Evolutionary conservation across 2,329 filamentous ascomycete species (phyloP).

Genomic region (Harringtonia lauricola): DNA sequence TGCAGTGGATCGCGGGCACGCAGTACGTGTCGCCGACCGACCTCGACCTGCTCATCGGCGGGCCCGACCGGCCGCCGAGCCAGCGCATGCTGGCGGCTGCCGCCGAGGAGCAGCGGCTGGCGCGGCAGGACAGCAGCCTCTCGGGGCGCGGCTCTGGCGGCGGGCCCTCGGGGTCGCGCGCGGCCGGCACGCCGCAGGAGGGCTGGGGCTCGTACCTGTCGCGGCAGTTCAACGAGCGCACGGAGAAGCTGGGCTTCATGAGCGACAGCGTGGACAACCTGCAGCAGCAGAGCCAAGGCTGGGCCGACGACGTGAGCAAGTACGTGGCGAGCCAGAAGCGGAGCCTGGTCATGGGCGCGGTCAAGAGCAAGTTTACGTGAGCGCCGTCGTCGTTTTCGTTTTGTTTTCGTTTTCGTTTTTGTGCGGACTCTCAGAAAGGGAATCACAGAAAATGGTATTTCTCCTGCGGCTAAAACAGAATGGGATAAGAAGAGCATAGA

Average conservation of each 20-base stretch:
- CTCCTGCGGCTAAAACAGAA: too few relatives aligned
- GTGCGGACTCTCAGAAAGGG: too few relatives aligned
- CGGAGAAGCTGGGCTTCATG: constrained; percentile 74
- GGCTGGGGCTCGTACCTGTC: constrained; percentile 72
- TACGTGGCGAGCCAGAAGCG: constrained; percentile 81
- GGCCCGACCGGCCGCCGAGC: constrained; percentile 75
- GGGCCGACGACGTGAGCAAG: constrained; percentile 81
- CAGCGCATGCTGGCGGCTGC: constrained; percentile 80
- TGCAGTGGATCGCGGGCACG: constrained; percentile 95
- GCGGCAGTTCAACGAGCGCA: constrained; percentile 78
- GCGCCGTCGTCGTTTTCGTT: not conserved
- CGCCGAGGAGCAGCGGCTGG: constrained; percentile 59
- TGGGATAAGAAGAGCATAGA: too few relatives aligned
- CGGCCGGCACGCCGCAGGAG: constrained; percentile 32
- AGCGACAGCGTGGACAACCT: constrained; percentile 77
- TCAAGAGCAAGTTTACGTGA: constrained; percentile 45
- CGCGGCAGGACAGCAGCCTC: constrained; percentile 24
- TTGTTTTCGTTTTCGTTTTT: too few relatives aligned
- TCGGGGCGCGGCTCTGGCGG: constrained; percentile 23
- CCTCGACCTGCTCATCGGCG: constrained; percentile 82
- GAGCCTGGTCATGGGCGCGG: constrained; percentile 62
- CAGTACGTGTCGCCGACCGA: constrained; percentile 82
- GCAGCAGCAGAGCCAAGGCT: constrained; percentile 69
- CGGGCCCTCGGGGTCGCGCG: constrained; percentile 14
- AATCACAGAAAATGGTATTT: too few relatives aligned